Evolutionary conservation across 176 grass and related monocot genomes (phyloP), one percentile per base, ranked within the genome.

Genomic region (Aegilops sharonensis): DNA sequence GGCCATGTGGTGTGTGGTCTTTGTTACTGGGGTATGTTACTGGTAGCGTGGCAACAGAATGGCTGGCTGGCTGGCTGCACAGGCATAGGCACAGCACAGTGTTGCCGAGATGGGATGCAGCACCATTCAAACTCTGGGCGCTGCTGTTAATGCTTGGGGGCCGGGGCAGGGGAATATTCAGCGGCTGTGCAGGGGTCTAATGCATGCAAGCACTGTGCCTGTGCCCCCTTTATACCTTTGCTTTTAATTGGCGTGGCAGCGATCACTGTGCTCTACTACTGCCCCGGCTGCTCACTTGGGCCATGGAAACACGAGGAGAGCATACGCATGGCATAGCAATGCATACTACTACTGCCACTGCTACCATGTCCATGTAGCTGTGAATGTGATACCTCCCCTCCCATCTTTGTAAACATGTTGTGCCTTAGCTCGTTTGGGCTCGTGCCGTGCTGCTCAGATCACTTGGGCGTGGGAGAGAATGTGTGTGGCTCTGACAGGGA

Each of bases 111-210:
- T 11, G 81, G 29, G 83, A 78, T 15, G 81, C 80, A 45, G 84
- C 65, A 29, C 81, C 72, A 40, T 83, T 87, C 32, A 90, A 84
- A 84, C 85, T 84, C 85, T 79, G 89, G 43, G 43, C 45, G 43
- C 45, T 25, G 72, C 13, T 27, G 75, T 84, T 59, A 81, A 91
- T 91, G 86, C 89, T 68, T 14, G 89, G 29, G 70, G 71, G 37
- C 18, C 71, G 11, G 42, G n/a, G 52, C 82, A 88, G 90, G 68
- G 76, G 86, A 91, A 91, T 91, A 91, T 91, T 91, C 90, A 85
- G 90, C 71, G 86, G 64, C 78, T 85, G 78, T 6, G 64, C 77
- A 91, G 78, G 77, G 39, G 68, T 42, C 31, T 80, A 88, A 85
- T 88, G 90, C 86, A 91, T 91, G 90, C 82, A 35, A 23, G 50